Percentiles rank a stretch among this genome's conserved stretches.
Evolutionary conservation across 1,139 yeast species (phyloP).

Genomic region (Hansenula sp.): DNA sequence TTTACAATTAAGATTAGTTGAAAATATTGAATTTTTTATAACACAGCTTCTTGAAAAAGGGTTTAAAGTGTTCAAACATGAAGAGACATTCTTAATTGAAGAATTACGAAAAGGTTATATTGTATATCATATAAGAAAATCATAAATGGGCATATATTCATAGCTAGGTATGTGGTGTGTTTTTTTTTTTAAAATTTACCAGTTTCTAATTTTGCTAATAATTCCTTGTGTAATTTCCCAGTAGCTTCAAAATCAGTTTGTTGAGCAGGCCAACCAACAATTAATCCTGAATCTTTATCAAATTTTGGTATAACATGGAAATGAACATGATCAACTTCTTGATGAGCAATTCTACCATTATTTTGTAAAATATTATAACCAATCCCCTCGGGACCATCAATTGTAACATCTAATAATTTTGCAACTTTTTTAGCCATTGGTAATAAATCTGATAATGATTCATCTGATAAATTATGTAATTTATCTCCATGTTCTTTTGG

Average conservation of each 20-base stretch:
- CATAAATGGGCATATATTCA: neutral
- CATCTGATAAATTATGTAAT: slow-evolving; percentile 89
- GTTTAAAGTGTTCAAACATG: slow-evolving; percentile 41
- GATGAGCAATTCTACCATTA: slow-evolving; percentile 92
- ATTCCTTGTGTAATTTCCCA: slow-evolving; percentile 58
- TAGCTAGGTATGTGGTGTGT: too few relatives aligned
- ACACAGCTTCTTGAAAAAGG: slow-evolving; percentile 32
- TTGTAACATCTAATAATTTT: slow-evolving; percentile 50
- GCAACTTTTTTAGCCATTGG: slow-evolving; percentile 88
- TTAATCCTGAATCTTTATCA: slow-evolving; percentile 63
- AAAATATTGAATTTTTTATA: slow-evolving; percentile 46
- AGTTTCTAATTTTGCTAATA: slow-evolving; percentile 47
- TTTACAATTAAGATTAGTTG: slow-evolving; percentile 53
- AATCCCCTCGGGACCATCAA: slow-evolving; percentile 61
- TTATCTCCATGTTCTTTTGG: slow-evolving; percentile 93
- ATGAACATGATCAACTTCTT: slow-evolving; percentile 91
- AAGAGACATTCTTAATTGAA: slow-evolving; percentile 26
- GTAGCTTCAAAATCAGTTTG: slow-evolving; percentile 67
- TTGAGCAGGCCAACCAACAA: slow-evolving; percentile 91
- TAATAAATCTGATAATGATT: slow-evolving; percentile 73
- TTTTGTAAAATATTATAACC: slow-evolving; percentile 91
- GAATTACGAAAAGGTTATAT: slow-evolving; percentile 38
- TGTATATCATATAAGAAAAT: slow-evolving; percentile 32
- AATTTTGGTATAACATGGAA: slow-evolving; percentile 93
- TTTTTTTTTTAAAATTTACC: slow-evolving; percentile 10